Percentiles rank a stretch among this genome's conserved stretches.
Evolutionary conservation across 2,329 filamentous ascomycete genomes (phyloP).

Genomic region (Akanthomyces uredinophilus): DNA sequence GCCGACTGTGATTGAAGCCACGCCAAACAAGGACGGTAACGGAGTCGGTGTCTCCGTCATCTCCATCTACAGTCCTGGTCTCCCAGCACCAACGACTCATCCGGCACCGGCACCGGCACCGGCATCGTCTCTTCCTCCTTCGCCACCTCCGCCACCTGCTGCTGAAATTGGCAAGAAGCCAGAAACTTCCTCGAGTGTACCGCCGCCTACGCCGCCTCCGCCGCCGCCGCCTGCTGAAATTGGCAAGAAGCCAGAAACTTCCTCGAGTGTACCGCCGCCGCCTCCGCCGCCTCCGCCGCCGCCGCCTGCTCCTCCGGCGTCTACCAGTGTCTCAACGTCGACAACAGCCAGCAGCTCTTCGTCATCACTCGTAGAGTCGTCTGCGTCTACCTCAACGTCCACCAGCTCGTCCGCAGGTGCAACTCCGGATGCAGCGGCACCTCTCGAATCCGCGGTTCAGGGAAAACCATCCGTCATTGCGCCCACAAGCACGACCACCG

Average conservation of each 20-base stretch:
- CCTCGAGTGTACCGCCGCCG: not conserved
- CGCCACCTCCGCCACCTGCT: constrained; percentile 14
- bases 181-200: not conserved
- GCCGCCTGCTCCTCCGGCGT: not conserved
- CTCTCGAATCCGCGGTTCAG: constrained; percentile 2
- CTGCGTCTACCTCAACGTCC: not conserved
- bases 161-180: not conserved
- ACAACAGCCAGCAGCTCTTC: not conserved
- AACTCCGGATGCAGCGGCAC: constrained; percentile 4
- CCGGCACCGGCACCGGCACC: not conserved
- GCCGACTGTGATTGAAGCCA: constrained; percentile 2
- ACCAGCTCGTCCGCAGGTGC: constrained; percentile 11
- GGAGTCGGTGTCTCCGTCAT: constrained; percentile 25
- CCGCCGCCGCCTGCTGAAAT: constrained; percentile 12
- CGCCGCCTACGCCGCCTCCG: no score
- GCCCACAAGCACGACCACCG: not conserved
- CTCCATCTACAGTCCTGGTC: constrained; percentile 7
- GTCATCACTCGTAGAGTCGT: not conserved
- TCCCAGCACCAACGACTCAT: not conserved
- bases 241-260: not conserved
- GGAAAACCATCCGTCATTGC: not conserved
- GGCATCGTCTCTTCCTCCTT: not conserved
- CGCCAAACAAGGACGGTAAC: constrained; percentile 20
- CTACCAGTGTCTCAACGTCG: not conserved
- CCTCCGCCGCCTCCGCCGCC: not conserved